These are phyloP conservation scores for Tremella fuciformis DNA, from an alignment of 768 basidiomycete genomes.

Conservation along the genomic window DNA sequence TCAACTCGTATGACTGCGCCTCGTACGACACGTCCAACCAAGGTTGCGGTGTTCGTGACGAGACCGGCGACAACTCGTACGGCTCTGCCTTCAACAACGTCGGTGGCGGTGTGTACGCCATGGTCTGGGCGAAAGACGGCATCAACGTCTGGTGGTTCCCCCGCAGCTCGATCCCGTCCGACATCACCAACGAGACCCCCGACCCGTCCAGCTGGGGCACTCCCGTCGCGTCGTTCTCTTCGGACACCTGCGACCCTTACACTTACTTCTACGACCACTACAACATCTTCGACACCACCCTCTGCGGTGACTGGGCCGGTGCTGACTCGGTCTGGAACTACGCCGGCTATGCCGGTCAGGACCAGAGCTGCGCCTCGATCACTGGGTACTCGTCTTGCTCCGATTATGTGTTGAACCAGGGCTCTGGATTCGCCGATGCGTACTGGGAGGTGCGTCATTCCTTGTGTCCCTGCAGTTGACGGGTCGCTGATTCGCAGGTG, in stretches of 20 bases:
- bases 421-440: slow-evolving; percentile 52
- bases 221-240: slow-evolving; percentile 76
- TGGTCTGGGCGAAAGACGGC: slow-evolving; percentile 73
- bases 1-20: slow-evolving; percentile 47
- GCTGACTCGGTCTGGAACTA: slow-evolving; percentile 65
- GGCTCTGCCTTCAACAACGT: slow-evolving; percentile 82
- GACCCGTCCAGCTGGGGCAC: slow-evolving; percentile 72
- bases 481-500: slow-evolving; percentile 15
- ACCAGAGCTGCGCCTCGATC: slow-evolving; percentile 74
- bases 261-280: slow-evolving; percentile 74
- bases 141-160: slow-evolving; percentile 81
- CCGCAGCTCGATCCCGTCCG: slow-evolving; percentile 65
- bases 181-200: slow-evolving; percentile 71
- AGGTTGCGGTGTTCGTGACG: slow-evolving; percentile 69
- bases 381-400: slow-evolving; percentile 81
- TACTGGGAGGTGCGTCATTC: slow-evolving; percentile 46
- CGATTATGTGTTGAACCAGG: slow-evolving; percentile 70
- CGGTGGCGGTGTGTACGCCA: slow-evolving; percentile 84
- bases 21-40: slow-evolving; percentile 50
- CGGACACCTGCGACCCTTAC: slow-evolving; percentile 69
- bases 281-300: slow-evolving; percentile 55
- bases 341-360: slow-evolving; percentile 74
- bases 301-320: slow-evolving; percentile 83
- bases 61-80: slow-evolving; percentile 61
- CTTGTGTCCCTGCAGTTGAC: not conserved